A percentile compares a stretch with the other conserved stretches of the same genome.
phyloP scores from a whole-genome alignment of 192 early-diverging fungal species.

The Mortierella antarctica region DNA sequence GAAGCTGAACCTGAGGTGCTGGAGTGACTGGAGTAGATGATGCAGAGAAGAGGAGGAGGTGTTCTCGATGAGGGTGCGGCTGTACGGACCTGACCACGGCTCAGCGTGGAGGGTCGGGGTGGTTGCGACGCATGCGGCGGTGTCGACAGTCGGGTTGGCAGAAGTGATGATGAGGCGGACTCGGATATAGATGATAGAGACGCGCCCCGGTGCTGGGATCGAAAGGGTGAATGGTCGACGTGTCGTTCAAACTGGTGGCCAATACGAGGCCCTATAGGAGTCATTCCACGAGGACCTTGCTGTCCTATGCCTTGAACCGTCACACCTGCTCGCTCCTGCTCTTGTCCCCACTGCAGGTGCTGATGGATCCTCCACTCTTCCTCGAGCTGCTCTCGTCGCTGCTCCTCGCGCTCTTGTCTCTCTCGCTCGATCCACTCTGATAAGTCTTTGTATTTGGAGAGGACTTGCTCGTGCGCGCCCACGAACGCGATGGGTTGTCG shows the following conservation, averaged over 20 bases:
- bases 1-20: background rate
- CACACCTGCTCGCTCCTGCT: background rate
- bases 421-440: slow-evolving; percentile 29
- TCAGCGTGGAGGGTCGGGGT: background rate
- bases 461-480: slow-evolving; percentile 14
- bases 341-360: slow-evolving; percentile 3
- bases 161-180: background rate
- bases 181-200: background rate
- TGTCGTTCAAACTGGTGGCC: no score
- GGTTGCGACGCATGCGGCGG: background rate
- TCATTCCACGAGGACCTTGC: no score
- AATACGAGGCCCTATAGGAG: no score
- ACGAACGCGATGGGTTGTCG: background rate
- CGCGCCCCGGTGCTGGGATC: no score
- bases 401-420: background rate
- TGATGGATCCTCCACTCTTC: slow-evolving; percentile 14
- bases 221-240: no score
- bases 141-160: no score
- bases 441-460: background rate
- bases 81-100: background rate
- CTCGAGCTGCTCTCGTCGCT: slow-evolving; percentile 1
- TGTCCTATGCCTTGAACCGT: no score
- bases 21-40: background rate
- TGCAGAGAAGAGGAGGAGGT: background rate
- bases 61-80: background rate